phyloP scores from a whole-genome alignment of 257 asterid genomes.

The Scutellaria baicalensis region DNA sequence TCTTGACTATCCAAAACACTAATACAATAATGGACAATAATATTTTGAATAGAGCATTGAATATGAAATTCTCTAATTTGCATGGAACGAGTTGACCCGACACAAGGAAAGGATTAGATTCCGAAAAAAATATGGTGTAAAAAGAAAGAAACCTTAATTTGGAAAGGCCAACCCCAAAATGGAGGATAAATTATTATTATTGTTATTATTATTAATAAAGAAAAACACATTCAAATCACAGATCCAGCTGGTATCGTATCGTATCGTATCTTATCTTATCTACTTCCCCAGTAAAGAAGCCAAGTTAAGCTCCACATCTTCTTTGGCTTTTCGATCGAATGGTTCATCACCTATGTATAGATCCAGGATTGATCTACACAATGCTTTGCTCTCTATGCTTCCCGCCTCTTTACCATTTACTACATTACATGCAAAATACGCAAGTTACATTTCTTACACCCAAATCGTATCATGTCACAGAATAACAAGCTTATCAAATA shows the following conservation, averaged over 20 bases:
- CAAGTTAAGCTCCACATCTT: conserved; percentile 60
- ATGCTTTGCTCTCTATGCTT: conserved; percentile 66
- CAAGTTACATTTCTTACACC: background rate
- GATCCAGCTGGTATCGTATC: too few species aligned
- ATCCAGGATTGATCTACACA: conserved; percentile 76
- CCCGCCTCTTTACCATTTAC: conserved; percentile 92
- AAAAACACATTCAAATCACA: too few species aligned
- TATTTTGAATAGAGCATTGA: too few species aligned
- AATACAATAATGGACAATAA: too few species aligned
- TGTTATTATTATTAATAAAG: too few species aligned
- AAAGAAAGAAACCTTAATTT: background rate
- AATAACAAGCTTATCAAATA: too few species aligned
- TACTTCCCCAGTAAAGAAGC: conserved; percentile 57
- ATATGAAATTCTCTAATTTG: too few species aligned
- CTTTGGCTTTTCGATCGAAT: conserved; percentile 79
- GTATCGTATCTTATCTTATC: too few species aligned
- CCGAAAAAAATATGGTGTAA: too few species aligned
- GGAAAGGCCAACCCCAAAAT: background rate
- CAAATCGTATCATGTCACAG: background rate
- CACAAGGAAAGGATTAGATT: too few species aligned
- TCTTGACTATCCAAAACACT: too few species aligned
- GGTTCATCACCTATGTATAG: conserved; percentile 81
- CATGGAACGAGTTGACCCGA: too few species aligned
- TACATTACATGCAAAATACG: conserved; percentile 19
- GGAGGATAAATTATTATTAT: background rate